Conservation (phyloP, 495 filamentous ascomycete species). For the Penicillium paxilli region DNA sequence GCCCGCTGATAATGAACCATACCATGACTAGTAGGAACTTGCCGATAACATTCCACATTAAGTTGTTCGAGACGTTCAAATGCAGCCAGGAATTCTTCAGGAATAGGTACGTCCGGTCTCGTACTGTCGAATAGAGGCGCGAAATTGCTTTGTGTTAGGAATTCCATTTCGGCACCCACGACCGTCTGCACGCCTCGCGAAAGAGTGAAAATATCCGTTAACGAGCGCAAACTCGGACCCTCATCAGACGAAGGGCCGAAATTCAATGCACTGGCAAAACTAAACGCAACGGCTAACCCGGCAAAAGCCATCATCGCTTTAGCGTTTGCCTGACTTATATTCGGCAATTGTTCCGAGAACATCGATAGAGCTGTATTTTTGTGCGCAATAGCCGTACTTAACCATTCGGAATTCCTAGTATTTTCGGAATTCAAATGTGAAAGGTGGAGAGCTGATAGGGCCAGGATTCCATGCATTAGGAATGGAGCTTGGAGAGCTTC, state of each 20-base stretch:
- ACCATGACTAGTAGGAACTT: conserved; percentile 1
- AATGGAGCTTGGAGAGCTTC: conserved; percentile 34
- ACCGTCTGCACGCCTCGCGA: conserved; percentile 25
- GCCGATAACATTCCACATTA: conserved; percentile 5
- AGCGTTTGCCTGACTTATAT: conserved; percentile 15
- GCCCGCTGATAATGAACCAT: conserved; percentile 3
- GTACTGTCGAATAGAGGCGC: conserved; percentile 19
- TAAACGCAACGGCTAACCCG: conserved; percentile 22
- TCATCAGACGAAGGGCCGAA: background rate
- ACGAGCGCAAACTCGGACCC: conserved; percentile 17
- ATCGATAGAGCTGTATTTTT: conserved; percentile 22
- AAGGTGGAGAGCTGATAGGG: conserved; percentile 36
- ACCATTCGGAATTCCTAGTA: conserved; percentile 14
- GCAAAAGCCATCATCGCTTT: conserved; percentile 25
- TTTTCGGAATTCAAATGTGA: conserved; percentile 15
- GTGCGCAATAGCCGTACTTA: conserved; percentile 23
- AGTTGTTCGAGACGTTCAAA: conserved; percentile 17
- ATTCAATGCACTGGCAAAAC: conserved; percentile 21
- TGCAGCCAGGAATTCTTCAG: conserved; percentile 4
- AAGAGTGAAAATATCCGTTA: conserved; percentile 21
- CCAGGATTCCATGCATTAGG: conserved; percentile 38
- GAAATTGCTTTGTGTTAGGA: conserved; percentile 22
- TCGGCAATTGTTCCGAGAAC: conserved; percentile 14
- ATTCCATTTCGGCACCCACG: background rate
- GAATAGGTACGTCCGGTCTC: conserved; percentile 1